These are phyloP conservation scores for Bolboschoenoplectus hybrid DNA, from an alignment of 202 grass and related monocot species.

Conservation along the genomic window DNA sequence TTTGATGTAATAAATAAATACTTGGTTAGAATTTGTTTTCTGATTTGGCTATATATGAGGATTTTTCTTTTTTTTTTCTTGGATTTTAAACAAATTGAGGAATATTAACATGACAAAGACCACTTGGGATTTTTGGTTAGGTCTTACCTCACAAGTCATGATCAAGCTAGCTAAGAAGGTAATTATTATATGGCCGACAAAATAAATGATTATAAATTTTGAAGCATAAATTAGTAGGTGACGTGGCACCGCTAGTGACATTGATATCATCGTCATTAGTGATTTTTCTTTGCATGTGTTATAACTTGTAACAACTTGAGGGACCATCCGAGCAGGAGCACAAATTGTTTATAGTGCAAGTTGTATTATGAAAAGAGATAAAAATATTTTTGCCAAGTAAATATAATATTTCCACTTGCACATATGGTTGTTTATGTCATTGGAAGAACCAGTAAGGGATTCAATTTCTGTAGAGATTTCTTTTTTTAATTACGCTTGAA, in stretches of 20 bases:
- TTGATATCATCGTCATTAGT: neutral
- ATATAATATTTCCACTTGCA: constrained; percentile 19
- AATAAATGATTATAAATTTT: neutral
- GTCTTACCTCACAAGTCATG: constrained; percentile 18
- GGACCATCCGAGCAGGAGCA: constrained; percentile 2
- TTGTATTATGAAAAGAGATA: neutral
- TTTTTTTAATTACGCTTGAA: neutral
- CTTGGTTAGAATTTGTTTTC: constrained; percentile 18
- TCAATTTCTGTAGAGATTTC: neutral
- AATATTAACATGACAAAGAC: constrained; percentile 16
- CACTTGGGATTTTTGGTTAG: constrained; percentile 14
- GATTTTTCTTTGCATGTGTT: constrained; percentile 18
- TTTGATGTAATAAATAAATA: neutral
- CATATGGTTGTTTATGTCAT: neutral
- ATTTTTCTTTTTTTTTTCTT: neutral
- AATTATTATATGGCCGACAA: neutral
- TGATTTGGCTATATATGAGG: neutral
- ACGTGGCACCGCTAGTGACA: neutral
- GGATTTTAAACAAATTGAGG: constrained; percentile 11
- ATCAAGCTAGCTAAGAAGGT: constrained; percentile 14
- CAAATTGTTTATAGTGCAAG: neutral
- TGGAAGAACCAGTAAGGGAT: neutral
- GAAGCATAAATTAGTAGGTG: neutral
- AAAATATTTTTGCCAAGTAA: neutral
- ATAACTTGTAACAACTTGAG: constrained; percentile 19